Conservation (phyloP, 2,329 filamentous ascomycete genomes). For the Xylaria sp. region DNA sequence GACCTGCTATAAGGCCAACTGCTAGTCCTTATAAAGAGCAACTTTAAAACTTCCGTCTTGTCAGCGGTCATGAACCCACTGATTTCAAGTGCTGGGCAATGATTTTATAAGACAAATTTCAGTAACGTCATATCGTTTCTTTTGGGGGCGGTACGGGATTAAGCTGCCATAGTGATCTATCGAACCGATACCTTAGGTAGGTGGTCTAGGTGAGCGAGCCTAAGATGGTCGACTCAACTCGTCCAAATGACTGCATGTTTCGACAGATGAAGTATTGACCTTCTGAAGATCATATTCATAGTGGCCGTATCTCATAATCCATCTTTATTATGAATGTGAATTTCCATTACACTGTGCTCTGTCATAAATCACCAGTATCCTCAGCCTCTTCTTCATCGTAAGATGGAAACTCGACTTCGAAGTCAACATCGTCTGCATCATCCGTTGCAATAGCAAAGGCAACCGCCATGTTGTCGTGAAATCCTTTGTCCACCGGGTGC, state of each 20-base stretch:
- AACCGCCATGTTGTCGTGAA: conserved; percentile 61
- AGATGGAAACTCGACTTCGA: conserved; percentile 59
- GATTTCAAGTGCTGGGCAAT: neutral
- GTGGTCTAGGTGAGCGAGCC: no score
- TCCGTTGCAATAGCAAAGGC: conserved; percentile 61
- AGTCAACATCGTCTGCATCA: conserved; percentile 54
- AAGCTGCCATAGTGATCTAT: neutral
- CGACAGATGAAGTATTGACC: neutral
- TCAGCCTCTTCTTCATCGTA: conserved; percentile 41
- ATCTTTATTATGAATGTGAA: neutral
- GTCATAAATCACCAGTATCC: conserved; percentile 18
- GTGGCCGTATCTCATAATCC: neutral
- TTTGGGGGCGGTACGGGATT: neutral
- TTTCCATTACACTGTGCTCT: neutral
- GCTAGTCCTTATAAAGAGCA: no score
- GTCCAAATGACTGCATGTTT: neutral
- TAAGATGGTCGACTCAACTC: neutral
- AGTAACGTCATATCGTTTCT: neutral
- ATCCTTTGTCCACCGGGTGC: conserved; percentile 55
- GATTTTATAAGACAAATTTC: neutral
- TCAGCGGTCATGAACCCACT: neutral
- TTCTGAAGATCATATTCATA: neutral
- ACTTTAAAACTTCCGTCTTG: neutral
- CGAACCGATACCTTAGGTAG: no score
- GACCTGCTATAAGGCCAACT: no score